Conservation (phyloP, 2,329 filamentous ascomycete species). For the Graphilbum sp. region DNA sequence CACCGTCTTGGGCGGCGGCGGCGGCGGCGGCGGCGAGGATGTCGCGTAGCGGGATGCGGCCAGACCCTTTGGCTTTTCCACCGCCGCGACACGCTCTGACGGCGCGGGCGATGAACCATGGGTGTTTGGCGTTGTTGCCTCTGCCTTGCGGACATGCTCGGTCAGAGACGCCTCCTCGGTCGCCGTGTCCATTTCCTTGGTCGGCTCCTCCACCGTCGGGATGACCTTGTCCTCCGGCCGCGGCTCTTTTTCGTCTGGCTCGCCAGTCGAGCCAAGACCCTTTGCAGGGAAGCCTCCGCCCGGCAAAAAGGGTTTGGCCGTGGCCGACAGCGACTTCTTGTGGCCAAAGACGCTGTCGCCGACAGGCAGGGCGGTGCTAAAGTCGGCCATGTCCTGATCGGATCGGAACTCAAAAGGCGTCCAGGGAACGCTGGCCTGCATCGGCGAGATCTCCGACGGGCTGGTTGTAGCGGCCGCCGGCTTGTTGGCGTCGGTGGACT, state of each 20-base stretch:
- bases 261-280: not conserved
- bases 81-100: too few species aligned
- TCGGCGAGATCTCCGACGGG: constrained; percentile 34
- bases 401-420: constrained; percentile 44
- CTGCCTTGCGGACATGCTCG: not conserved
- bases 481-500: constrained; percentile 34
- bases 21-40: constrained; percentile 17
- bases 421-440: constrained; percentile 34
- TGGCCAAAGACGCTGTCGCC: constrained; percentile 26
- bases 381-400: constrained; percentile 28
- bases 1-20: constrained; percentile 13
- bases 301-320: constrained; percentile 52
- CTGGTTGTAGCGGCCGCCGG: constrained; percentile 24
- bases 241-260: constrained; percentile 4
- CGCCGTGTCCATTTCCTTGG: too few species aligned
- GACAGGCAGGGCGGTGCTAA: constrained; percentile 34
- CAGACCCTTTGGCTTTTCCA: constrained; percentile 20
- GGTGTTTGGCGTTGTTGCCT: not conserved
- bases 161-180: too few species aligned
- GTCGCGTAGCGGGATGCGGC: constrained; percentile 30
- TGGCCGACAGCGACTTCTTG: constrained; percentile 49
- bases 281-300: constrained; percentile 18
- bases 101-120: too few species aligned
- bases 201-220: constrained; percentile 4
- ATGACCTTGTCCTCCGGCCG: not conserved